Evolutionary conservation across 148 eudicot genomes (phyloP).

Genomic region (Salicornia ramosissima): DNA sequence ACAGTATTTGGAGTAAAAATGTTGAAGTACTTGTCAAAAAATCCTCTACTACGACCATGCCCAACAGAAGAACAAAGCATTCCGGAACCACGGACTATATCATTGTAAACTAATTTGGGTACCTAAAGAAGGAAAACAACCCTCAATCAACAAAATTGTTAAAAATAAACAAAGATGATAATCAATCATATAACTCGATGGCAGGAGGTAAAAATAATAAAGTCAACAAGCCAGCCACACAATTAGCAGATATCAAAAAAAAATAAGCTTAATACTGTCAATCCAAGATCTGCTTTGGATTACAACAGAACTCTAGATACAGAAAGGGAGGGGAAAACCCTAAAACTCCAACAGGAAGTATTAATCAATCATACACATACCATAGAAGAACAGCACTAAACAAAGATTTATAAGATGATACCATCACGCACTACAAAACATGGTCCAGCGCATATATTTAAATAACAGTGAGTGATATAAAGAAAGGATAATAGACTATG

Average conservation of each 20-base stretch:
- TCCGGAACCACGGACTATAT: conserved; percentile 37
- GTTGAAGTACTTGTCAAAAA: conserved; percentile 63
- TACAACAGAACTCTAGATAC: background rate
- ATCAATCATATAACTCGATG: background rate
- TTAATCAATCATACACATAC: background rate
- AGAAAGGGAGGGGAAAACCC: background rate
- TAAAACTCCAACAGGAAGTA: background rate
- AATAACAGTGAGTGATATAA: background rate
- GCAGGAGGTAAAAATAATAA: background rate
- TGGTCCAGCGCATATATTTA: background rate
- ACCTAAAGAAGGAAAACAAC: conserved; percentile 41
- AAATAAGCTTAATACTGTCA: background rate
- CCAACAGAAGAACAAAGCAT: conserved; percentile 39
- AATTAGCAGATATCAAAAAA: background rate
- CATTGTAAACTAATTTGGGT: conserved; percentile 78
- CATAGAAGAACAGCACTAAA: background rate
- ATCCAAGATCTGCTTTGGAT: background rate
- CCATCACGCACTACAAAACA: background rate
- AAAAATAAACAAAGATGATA: background rate
- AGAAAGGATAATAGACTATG: background rate
- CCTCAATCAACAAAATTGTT: background rate
- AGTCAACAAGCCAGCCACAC: background rate
- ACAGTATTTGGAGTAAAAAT: conserved; percentile 64
- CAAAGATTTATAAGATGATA: background rate
- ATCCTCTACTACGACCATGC: conserved; percentile 46